Base-by-base conservation (phyloP, 2,329 filamentous ascomycete species). In the Elsinoe batatas region DNA sequence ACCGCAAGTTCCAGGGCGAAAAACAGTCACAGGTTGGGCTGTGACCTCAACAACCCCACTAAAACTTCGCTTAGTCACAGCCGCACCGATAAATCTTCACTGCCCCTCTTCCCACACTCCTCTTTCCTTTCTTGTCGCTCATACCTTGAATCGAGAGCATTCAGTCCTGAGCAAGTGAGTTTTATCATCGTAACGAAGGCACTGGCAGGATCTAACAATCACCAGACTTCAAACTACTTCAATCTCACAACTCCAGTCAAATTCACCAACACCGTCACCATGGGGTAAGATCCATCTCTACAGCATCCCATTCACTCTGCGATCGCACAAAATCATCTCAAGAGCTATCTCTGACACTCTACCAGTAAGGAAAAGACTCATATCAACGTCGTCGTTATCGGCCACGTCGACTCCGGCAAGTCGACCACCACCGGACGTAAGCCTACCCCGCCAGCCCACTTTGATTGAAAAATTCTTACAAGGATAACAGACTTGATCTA, bases 321-420 rank as follows among this genome's bases (percentile, higher is more conserved):
- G 54, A 32, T 40, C 56, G 55, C 18, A 51, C 60, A 54, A 20
- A 54, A 37, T 38, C 54, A 49, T 42, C 32, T 54, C 18, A 37
- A 56, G 57, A 60, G 47, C 60, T 62, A 56, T 53, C 58, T 60
- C 71, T 74, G 64, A 74, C 67, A 22, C 7, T 30, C 44, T 64
- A 17, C 68, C 72, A 91, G 91, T 88, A 97, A 95, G 72, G 88
- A 91, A 65, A 95, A 95, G 87, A 79, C 76, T 78, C 91, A 97
- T 78, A 89, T 97, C 79, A 78, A 78, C 87, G 87, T 95, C 78
- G 90, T 95, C 79, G 90, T 95, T 77, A 95, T 95, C 83, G 90
- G 91, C 83, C 91, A 95, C 85, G 91, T 95, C 88, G 90, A 95
- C 80, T 95, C 90, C 77, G 91, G 91, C 81, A 96, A 96, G 86